Percentiles rank a stretch among this genome's conserved stretches.
Conservation (phyloP, 805 yeast genomes). For the Metschnikowia rubicola region DNA sequence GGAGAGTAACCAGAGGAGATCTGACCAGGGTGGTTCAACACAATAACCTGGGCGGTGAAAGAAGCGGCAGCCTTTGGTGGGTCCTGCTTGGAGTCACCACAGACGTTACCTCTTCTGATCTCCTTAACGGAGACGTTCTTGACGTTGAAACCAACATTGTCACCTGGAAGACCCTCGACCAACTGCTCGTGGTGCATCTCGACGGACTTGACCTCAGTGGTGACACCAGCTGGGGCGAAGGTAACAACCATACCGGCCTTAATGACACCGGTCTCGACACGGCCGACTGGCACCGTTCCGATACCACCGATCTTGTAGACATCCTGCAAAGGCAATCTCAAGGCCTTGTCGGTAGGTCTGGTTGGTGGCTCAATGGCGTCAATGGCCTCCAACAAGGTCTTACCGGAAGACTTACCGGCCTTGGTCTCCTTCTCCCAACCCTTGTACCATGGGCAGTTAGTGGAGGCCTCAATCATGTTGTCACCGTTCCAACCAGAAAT, state of each 20-base stretch:
- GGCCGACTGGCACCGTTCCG: conserved; percentile 90
- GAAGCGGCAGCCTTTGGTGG: conserved; percentile 78
- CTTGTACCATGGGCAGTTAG: conserved; percentile 87
- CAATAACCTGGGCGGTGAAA: conserved; percentile 80
- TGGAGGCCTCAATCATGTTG: conserved; percentile 82
- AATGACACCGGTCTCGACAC: conserved; percentile 90
- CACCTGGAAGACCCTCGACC: conserved; percentile 83
- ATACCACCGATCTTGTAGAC: conserved; percentile 92
- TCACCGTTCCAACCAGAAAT: conserved; percentile 87
- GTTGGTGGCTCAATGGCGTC: conserved; percentile 77
- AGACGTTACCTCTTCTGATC: conserved; percentile 88
- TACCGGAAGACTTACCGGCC: conserved; percentile 66
- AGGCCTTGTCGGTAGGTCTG: conserved; percentile 84
- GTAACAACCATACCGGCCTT: conserved; percentile 89
- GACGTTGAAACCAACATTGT: conserved; percentile 87
- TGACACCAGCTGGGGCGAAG: conserved; percentile 87
- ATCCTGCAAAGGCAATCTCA: conserved; percentile 87
- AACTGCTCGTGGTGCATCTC: conserved; percentile 85
- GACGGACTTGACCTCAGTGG: conserved; percentile 86
- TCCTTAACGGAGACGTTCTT: conserved; percentile 88
- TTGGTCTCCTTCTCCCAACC: conserved; percentile 80
- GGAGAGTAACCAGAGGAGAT: conserved; percentile 88
- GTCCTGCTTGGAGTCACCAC: conserved; percentile 88
- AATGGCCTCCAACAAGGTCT: conserved; percentile 81
- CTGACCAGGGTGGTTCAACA: conserved; percentile 92